phyloP scores from a whole-genome alignment of 1,139 yeast genomes.

The Tardiomyces depauwii region DNA sequence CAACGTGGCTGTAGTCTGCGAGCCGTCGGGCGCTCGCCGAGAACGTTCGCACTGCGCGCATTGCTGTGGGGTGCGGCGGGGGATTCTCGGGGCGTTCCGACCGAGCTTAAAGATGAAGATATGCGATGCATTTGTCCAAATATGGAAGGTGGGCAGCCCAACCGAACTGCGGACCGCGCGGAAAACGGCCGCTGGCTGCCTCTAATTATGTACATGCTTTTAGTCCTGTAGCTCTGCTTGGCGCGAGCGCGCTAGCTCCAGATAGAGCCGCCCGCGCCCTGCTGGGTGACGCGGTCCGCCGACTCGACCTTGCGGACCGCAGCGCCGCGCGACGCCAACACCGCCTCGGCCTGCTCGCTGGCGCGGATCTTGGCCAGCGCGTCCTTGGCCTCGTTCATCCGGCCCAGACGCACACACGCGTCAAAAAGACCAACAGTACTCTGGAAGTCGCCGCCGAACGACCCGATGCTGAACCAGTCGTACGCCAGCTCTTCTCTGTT shows the following conservation, averaged over 20 bases:
- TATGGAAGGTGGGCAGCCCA: too few relatives aligned
- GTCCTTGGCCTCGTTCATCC: background rate
- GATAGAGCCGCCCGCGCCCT: background rate
- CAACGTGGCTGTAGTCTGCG: constrained; percentile 62
- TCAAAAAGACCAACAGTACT: constrained; percentile 75
- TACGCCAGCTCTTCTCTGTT: constrained; percentile 41
- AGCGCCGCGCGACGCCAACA: constrained; percentile 1
- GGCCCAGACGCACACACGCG: constrained; percentile 11
- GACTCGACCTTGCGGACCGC: background rate
- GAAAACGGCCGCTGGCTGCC: too few relatives aligned
- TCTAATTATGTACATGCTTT: too few relatives aligned
- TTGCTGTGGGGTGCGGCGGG: too few relatives aligned
- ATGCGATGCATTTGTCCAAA: too few relatives aligned
- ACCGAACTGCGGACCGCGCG: too few relatives aligned
- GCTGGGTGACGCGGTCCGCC: background rate
- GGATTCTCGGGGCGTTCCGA: too few relatives aligned
- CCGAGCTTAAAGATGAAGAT: too few relatives aligned
- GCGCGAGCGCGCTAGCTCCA: too few relatives aligned
- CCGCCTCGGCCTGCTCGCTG: constrained; percentile 3
- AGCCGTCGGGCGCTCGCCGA: background rate
- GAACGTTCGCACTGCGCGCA: background rate
- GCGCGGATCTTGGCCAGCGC: constrained; percentile 2
- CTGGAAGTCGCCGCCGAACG: constrained; percentile 45
- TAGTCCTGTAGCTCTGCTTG: too few relatives aligned
- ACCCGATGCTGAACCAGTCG: constrained; percentile 81